Evolutionary conservation across 257 asterid species (phyloP).

Genomic region (Prunella vulgaris): DNA sequence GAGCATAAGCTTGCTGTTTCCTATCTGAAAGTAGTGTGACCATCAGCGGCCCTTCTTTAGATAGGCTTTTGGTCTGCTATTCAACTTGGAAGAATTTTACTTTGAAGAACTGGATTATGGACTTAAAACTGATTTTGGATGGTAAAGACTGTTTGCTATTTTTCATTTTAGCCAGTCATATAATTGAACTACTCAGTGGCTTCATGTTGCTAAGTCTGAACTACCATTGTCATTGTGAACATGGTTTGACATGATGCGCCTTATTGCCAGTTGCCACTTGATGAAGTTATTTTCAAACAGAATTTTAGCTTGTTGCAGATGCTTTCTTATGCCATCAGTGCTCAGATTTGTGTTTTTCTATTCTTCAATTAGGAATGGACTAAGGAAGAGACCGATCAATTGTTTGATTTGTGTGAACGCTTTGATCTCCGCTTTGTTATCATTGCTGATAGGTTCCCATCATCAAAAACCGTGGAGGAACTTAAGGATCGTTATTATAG

Average conservation of each 20-base stretch:
- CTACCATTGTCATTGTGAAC: neutral
- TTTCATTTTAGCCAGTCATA: neutral
- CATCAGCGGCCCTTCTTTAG: neutral
- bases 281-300: neutral
- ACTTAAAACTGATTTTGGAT: neutral
- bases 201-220: neutral
- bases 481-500: conserved; percentile 80
- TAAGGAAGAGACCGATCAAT: conserved; percentile 87
- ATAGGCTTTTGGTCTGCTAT: neutral
- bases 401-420: conserved; percentile 84
- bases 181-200: neutral
- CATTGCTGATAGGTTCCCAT: conserved; percentile 85
- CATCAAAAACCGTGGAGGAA: conserved; percentile 83
- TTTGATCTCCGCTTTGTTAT: conserved; percentile 89
- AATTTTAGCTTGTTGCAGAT: conserved; percentile 14
- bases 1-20: neutral
- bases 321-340: conserved; percentile 14
- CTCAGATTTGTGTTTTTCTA: conserved; percentile 18
- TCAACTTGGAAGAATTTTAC: neutral
- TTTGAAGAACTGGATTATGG: neutral
- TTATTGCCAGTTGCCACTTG: neutral
- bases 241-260: neutral
- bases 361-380: conserved; percentile 68
- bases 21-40: neutral
- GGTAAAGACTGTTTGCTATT: neutral